Conservation (phyloP, 1,284 basidiomycete genomes). For the Papiliotrema fonsecae region DNA sequence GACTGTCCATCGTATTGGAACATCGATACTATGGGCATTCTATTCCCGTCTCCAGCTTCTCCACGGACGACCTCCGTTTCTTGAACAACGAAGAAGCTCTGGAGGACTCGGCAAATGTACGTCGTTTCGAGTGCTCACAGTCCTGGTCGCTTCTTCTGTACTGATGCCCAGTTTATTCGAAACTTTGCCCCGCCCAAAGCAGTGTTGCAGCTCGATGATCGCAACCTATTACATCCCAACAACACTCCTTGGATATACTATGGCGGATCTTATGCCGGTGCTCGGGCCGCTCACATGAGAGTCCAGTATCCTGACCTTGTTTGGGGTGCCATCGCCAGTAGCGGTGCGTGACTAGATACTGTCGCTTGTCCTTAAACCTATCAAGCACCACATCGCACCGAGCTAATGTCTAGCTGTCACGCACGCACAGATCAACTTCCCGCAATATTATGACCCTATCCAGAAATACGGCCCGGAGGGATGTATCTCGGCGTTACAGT, state of each 20-base stretch:
- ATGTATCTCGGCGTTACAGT: conserved; percentile 67
- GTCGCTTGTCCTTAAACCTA: neutral
- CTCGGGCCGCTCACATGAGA: conserved; percentile 87
- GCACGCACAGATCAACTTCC: conserved; percentile 53
- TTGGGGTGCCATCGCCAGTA: conserved; percentile 85
- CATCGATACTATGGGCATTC: conserved; percentile 66
- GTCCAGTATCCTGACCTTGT: conserved; percentile 69
- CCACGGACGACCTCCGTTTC: conserved; percentile 75
- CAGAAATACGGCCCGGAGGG: conserved; percentile 64
- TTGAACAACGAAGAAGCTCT: conserved; percentile 83
- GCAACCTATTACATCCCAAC: conserved; percentile 52
- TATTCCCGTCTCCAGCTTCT: conserved; percentile 60
- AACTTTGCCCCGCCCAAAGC: conserved; percentile 61
- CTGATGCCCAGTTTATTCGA: conserved; percentile 64
- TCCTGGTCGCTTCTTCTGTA: neutral
- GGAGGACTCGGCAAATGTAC: conserved; percentile 74
- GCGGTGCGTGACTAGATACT: conserved; percentile 56
- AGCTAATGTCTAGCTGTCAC: conserved; percentile 39
- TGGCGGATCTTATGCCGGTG: conserved; percentile 78
- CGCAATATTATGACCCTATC: conserved; percentile 77
- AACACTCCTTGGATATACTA: conserved; percentile 88
- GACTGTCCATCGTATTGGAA: conserved; percentile 80
- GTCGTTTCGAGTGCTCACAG: neutral
- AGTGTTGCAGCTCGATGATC: conserved; percentile 63
- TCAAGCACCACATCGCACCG: neutral